phyloP scores from a whole-genome alignment of 257 asterid genomes.

The Ophiorrhiza pumila region DNA sequence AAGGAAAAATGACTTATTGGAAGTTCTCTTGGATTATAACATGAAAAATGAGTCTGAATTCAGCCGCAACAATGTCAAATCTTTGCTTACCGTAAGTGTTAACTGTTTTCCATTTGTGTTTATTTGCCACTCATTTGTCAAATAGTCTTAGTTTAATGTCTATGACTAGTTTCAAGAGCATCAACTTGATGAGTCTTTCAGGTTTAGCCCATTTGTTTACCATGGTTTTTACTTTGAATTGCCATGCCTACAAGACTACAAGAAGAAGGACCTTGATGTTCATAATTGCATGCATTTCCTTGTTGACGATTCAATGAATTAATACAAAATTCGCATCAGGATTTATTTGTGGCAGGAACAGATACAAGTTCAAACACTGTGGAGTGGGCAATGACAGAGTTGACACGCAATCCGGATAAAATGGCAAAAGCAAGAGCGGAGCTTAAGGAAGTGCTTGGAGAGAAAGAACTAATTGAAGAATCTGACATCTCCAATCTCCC shows the following conservation, averaged over 20 bases:
- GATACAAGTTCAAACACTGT: conserved; percentile 27
- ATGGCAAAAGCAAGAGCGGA: conserved; percentile 12
- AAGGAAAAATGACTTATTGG: conserved; percentile 24
- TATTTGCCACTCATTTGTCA: too few relatives aligned
- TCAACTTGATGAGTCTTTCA: too few relatives aligned
- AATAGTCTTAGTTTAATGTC: too few relatives aligned
- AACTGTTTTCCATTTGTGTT: too few relatives aligned
- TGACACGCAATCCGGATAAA: conserved; percentile 16
- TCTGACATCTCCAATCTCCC: conserved; percentile 23
- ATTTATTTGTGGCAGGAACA: conserved; percentile 22
- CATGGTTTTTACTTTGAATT: too few relatives aligned
- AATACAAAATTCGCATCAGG: conserved; percentile 13
- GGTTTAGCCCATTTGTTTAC: too few relatives aligned
- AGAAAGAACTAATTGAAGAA: conserved; percentile 14
- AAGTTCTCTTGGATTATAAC: conserved; percentile 25
- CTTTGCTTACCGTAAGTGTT: neutral
- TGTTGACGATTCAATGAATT: too few relatives aligned
- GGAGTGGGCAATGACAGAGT: conserved; percentile 38
- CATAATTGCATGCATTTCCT: too few relatives aligned
- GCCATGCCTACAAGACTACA: too few relatives aligned
- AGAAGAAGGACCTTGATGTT: too few relatives aligned
- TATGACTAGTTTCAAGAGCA: too few relatives aligned
- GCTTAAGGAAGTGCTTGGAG: conserved; percentile 12
- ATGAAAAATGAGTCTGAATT: conserved; percentile 6
- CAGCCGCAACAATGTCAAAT: neutral